Evolutionary conservation across 2,329 filamentous ascomycete species (phyloP), one percentile per base, ranked within the genome.

Genomic region (Dactylellina parvicollis): DNA sequence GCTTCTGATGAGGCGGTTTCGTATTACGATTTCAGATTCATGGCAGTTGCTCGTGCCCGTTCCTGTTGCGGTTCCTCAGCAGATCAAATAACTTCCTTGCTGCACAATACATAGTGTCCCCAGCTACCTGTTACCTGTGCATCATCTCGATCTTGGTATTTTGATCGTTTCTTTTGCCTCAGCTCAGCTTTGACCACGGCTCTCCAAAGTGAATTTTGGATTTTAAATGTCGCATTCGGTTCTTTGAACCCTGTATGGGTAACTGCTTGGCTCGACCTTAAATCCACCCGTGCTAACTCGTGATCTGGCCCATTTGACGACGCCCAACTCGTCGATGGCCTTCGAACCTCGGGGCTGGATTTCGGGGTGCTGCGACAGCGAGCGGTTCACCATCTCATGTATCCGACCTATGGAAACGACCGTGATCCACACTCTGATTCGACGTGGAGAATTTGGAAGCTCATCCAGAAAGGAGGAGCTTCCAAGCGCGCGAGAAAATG

Each of bases 121-220:
- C 28, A 42, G 40, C 40, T 36, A 28, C 56, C 46, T 40, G 40
- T 34, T 36, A 22, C 30, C 28, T 40, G 50, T 69, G 55, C 46
- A 34, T 60, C 60, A 69, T 54, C 47, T 69, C 7, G 14, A 14
- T 20, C 20, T 34, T 18, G 10, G 10, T 54, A 16, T 40, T 46
- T 49, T 38, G 42, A 20, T 56, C 7, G 46, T 46, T 42, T 16
- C 55, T 59, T 73, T 73, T 73, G 69, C 69, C 69, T 73, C 69
- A 73, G 47, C 69, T 67, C 32, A 50, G 62, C 42, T 66, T 44
- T 56, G 47, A 46, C 49, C 30, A 26, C 28, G 14, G n/a, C n/a
- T 36, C 36, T 46, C 44, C n/a, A 12, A n/a, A n/a, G n/a, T n/a
- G n/a, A n/a, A n/a, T n/a, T n/a, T n/a, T n/a, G n/a, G n/a, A n/a